Percentiles rank a stretch among this genome's conserved stretches.
phyloP scores from a whole-genome alignment of 192 early-diverging fungal genomes.

The Phycomyces nitens region DNA sequence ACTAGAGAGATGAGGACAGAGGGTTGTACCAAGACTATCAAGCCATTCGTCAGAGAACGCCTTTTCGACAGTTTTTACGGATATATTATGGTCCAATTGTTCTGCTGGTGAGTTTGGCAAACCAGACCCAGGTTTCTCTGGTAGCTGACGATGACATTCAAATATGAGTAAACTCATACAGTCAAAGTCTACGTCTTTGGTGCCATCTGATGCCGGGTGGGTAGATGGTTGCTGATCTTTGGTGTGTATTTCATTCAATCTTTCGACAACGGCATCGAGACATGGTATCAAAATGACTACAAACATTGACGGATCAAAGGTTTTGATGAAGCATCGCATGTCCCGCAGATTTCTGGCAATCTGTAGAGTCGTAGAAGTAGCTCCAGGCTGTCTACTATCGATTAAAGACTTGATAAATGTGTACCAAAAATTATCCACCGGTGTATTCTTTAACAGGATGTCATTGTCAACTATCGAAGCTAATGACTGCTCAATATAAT shows the following conservation, averaged over 20 bases:
- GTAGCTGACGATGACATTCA: conserved; percentile 48
- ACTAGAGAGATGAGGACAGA: conserved; percentile 23
- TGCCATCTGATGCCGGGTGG: not conserved
- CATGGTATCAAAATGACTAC: conserved; percentile 46
- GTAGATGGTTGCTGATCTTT: not conserved
- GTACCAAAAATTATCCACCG: conserved; percentile 36
- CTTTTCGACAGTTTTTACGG: conserved; percentile 9
- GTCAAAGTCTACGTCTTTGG: not conserved
- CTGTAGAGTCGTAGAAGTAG: conserved; percentile 32
- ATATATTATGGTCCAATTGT: not conserved
- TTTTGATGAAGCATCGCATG: conserved; percentile 57
- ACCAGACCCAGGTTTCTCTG: not conserved
- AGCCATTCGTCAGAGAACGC: conserved; percentile 16
- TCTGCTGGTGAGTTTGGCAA: not conserved
- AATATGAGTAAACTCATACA: conserved; percentile 42
- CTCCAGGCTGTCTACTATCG: conserved; percentile 25
- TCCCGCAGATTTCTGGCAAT: conserved; percentile 40
- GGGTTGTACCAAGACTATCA: conserved; percentile 27
- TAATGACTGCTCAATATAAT: conserved; percentile 50
- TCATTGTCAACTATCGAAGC: conserved; percentile 43
- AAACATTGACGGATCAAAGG: conserved; percentile 41
- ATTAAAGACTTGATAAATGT: conserved; percentile 35
- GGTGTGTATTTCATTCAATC: conserved; percentile 9
- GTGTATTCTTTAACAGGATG: conserved; percentile 39
- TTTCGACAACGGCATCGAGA: conserved; percentile 34